Base-by-base conservation (phyloP, 192 early-diverging fungal genomes). In the Coemansia sp. region DNA sequence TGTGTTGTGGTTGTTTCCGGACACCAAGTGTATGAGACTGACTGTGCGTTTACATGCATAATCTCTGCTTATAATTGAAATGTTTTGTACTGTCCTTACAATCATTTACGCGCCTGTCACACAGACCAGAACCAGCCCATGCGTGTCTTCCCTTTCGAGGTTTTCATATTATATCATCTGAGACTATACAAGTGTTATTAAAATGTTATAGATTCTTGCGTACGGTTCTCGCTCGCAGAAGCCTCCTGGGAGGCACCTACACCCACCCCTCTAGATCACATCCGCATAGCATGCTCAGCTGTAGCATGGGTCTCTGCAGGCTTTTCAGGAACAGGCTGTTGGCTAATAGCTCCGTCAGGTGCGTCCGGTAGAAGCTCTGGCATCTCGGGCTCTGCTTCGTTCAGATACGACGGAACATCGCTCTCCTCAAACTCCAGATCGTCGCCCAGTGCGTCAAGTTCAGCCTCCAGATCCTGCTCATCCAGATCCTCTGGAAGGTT, bases 401-500 rank as follows among this genome's bases (percentile, higher is more conserved):
- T 59, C 70, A 75, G 40, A 55, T 75, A 81, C 59, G 79, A 81
- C 34, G 79, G 73, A 33, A 64, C 53, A 20, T 60, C 66, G 25
- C 70, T 70, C 25, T 81, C 71, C 46, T 91, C 87, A 34, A 91
- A 84, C 37, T 87, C 72, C 51, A 94, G 61, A 58, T 99, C 97
- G 68, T 97, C 94, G 18, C 93, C 94, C 58, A 99, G 87, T 6
- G 95, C 97, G 64, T 99, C 95, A 81, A 99, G 74, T 85, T 99
- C 97, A 23, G 97, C 97, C 83, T 96, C 97, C 49, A 99, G 73
- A 55, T 99, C 97, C n/a, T 87, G 89, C 59, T 99, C 97, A 58
- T 99, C 95, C 52, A 99, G 79, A 40, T 95, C 97, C 37, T 97
- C 96, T 7, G 97, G 97, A 13, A 97, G 71, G 20, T 89, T 90